Evolutionary conservation across 306 rosid species (phyloP).

Genomic region (Acacia acuminata): DNA sequence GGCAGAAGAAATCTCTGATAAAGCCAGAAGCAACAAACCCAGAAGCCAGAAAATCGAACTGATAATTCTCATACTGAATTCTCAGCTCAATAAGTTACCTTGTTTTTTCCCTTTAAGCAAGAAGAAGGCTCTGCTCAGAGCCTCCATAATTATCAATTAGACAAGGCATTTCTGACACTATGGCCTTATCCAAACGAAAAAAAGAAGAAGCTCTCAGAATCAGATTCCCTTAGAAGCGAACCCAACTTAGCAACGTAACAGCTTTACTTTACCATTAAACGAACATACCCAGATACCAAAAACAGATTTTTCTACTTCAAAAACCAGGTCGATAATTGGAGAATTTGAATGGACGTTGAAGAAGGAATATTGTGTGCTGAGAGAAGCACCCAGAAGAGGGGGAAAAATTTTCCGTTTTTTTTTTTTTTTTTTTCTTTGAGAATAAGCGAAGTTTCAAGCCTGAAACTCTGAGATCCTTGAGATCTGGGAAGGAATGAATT

Average conservation of each 20-base stretch:
- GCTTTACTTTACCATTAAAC: slow-evolving; percentile 34
- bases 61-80: slow-evolving; percentile 46
- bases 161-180: slow-evolving; percentile 50
- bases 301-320: slow-evolving; percentile 28
- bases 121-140: slow-evolving; percentile 40
- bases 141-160: slow-evolving; percentile 40
- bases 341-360: slow-evolving; percentile 51
- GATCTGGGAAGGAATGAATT: slow-evolving; percentile 65
- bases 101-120: slow-evolving; percentile 32
- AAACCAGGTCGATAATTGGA: slow-evolving; percentile 41
- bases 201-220: slow-evolving; percentile 35
- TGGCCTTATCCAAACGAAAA: slow-evolving; percentile 47
- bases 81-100: slow-evolving; percentile 29
- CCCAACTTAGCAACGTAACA: slow-evolving; percentile 35
- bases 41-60: slow-evolving; percentile 47
- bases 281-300: slow-evolving; percentile 55
- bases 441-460: slow-evolving; percentile 35
- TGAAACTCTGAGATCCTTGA: slow-evolving; percentile 72
- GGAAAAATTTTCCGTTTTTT: slow-evolving; percentile 34
- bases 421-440: slow-evolving; percentile 43
- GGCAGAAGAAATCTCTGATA: slow-evolving; percentile 65
- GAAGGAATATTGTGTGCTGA: slow-evolving; percentile 35
- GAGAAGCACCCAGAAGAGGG: slow-evolving; percentile 38
- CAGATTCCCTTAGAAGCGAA: slow-evolving; percentile 44
- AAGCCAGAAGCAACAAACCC: slow-evolving; percentile 56